Evolutionary conservation across 2,329 filamentous ascomycete species (phyloP), one percentile per base, ranked within the genome.

Genomic region (Simplicillium aogashimaense): DNA sequence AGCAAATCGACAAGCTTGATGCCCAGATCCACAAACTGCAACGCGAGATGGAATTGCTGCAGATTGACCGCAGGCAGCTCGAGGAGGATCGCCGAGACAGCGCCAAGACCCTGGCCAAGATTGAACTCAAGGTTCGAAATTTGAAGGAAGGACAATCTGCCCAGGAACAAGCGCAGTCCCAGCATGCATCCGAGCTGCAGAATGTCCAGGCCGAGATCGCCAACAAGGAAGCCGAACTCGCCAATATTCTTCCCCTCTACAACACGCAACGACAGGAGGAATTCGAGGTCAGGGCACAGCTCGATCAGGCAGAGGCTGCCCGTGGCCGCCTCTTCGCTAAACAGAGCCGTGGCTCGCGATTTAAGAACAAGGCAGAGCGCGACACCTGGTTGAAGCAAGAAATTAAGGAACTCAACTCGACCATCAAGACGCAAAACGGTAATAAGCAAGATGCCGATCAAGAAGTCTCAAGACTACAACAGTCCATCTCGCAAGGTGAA

Each of bases 51-150:
- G 86, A 94, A 43, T 77, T 95, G 29, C 68, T 95, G 18, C 80
- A 81, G 47, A 80, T 94, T 34, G 92, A 98, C 53, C 84, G 87
- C 50, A 73, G 77, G 35, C 88, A 97, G 55, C 72, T 94, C 7
- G 92, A 98, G 51, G 84, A 90, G 47, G 92, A 98, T 54, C 81
- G 88, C 46, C 83, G 84, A 37, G 87, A 95, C 30, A 77, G 77
- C 25, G 83, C 88, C 5, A 86, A 87, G 53, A 66, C 75, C 7
- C 79, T 84, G 50, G 94, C 92, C 4, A 89, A 94, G 58, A 74
- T 85, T 3, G 92, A 98, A 60, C 70, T 97, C 29, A 83, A 86
- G 45, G 75, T 87, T 41, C 94, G 92, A 58, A 80, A 77, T 34
- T 67, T 97, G 29, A 76, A 78, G n/a, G 87, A 94, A 51, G 87